Base-by-base conservation (phyloP, 768 basidiomycete species). In the Tricholoma sp. region DNA sequence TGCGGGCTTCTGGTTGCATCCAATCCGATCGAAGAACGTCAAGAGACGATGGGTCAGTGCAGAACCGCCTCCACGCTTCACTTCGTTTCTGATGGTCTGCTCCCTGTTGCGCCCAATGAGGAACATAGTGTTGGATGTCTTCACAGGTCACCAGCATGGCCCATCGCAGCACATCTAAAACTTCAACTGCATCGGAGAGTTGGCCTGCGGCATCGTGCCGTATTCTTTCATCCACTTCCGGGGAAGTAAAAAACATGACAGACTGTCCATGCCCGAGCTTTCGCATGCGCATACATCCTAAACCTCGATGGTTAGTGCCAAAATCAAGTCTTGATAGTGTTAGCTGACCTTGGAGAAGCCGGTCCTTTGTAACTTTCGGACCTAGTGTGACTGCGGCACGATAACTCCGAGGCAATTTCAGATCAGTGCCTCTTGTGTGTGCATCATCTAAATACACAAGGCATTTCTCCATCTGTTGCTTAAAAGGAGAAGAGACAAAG, bases 201-300 rank as follows among this genome's bases (percentile, higher is more conserved):
- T 66, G 70, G 15, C 28, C 29, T 18, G 58, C 56, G 4, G 67
- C 55, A 4, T 57, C 44, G n/a, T n/a, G n/a, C n/a, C 73, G 72
- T 53, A 81, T 77, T 1, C 56, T 50, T 9, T 59, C 58, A 51
- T 76, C 72, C 3, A 79, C 67, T 45, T 79, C 77, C 0, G 63
- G 61, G 6, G 80, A 72, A 9, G 76, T 78, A 45, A 77, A 76
- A 61, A 81, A 80, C 54, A 75, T 65, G n/a, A 80, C 61, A 2
- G 79, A 76, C 53, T 81, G 80, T 0, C 74, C 76, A 11, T 66
- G 62, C 11, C 80, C 80, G 1, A 81, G 69, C 60, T 74, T 70
- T 2, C 80, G 71, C 80, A 81, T 79, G 11, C 80, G 69, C 80
- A 81, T 81, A 53, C 80, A 81, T 3, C 79, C 80, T 80, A 50